phyloP scores from a whole-genome alignment of 2,329 filamentous ascomycete genomes.

The Botrytis fabae region DNA sequence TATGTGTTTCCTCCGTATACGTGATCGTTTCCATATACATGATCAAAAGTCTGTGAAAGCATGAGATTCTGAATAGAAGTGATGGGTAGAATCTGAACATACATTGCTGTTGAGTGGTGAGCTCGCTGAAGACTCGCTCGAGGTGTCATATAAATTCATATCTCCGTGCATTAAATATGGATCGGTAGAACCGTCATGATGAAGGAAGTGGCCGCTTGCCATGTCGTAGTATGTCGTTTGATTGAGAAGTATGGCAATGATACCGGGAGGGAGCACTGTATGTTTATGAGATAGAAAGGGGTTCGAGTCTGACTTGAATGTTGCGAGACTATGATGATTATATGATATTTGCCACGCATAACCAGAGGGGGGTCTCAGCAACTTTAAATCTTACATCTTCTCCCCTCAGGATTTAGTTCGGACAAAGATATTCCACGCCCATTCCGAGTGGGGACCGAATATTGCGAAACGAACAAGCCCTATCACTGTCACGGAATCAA shows the following conservation, averaged over 20 bases:
- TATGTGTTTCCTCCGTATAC: constrained; percentile 34
- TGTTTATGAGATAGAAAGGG: not conserved
- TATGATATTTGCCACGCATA: constrained; percentile 6
- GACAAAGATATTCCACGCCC: constrained; percentile 20
- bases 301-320: not conserved
- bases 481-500: constrained; percentile 25
- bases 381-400: constrained; percentile 22
- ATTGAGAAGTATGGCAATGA: not conserved
- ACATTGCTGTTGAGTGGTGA: constrained; percentile 39
- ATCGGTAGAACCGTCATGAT: constrained; percentile 30
- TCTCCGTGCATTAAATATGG: constrained; percentile 33
- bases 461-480: constrained; percentile 20
- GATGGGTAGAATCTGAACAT: constrained; percentile 19
- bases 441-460: constrained; percentile 16
- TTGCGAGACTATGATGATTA: constrained; percentile 2
- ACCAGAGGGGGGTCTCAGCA: constrained; percentile 1
- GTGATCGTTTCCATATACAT: constrained; percentile 31
- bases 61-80: constrained; percentile 22
- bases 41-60: constrained; percentile 24
- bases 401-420: constrained; percentile 3
- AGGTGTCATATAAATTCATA: constrained; percentile 38
- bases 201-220: constrained; percentile 31
- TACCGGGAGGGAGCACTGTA: not conserved
- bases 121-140: constrained; percentile 40
- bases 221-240: constrained; percentile 26